phyloP scores from a whole-genome alignment of 108 stramenopile species.

The Pseudonitzschia delicatissima region DNA sequence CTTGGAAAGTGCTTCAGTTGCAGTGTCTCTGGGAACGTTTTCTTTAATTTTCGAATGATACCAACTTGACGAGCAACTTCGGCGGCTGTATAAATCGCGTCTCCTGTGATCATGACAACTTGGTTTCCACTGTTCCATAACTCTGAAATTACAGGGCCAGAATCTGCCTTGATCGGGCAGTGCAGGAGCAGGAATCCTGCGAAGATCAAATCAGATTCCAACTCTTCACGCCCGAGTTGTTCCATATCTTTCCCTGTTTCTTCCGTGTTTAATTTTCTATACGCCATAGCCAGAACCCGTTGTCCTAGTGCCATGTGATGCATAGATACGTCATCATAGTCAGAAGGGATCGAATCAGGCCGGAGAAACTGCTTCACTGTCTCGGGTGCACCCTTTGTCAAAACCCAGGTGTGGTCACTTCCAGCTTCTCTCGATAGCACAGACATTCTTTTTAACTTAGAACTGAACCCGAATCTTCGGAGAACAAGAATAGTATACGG shows the following conservation, averaged over 20 bases:
- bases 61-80: slow-evolving; percentile 89
- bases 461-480: slow-evolving; percentile 83
- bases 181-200: slow-evolving; percentile 93
- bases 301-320: slow-evolving; percentile 83
- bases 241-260: slow-evolving; percentile 24
- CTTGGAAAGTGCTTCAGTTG: slow-evolving; percentile 2
- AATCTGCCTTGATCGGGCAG: slow-evolving; percentile 92
- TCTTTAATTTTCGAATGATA: slow-evolving; percentile 36
- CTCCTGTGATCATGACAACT: slow-evolving; percentile 96
- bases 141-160: slow-evolving; percentile 79
- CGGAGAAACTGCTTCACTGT: slow-evolving; percentile 65
- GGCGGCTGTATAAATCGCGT: slow-evolving; percentile 90
- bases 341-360: slow-evolving; percentile 51
- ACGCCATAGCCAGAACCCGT: slow-evolving; percentile 87
- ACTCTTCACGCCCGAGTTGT: slow-evolving; percentile 39
- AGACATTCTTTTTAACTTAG: slow-evolving; percentile 87
- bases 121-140: slow-evolving; percentile 63
- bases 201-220: slow-evolving; percentile 77
- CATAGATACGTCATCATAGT: slow-evolving; percentile 73
- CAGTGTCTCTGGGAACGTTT: not conserved
- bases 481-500: slow-evolving; percentile 40
- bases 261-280: slow-evolving; percentile 26
- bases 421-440: slow-evolving; percentile 49
- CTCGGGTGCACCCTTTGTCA: slow-evolving; percentile 97
- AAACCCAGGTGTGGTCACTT: slow-evolving; percentile 34